phyloP scores from a whole-genome alignment of 352 stramenopile species.

The Stramenopiles sp. region DNA sequence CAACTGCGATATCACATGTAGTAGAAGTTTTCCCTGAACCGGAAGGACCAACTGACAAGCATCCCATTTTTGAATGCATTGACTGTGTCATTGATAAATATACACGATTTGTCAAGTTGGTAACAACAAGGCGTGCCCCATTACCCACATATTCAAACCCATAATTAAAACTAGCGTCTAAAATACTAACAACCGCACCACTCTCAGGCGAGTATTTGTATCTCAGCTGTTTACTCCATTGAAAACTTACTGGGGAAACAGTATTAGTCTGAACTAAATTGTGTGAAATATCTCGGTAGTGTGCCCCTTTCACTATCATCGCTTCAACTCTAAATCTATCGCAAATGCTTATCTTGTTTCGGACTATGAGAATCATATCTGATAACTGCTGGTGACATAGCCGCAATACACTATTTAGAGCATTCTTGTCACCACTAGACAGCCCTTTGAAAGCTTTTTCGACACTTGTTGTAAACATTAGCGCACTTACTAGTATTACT shows the following conservation, averaged over 20 bases:
- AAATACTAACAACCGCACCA: conserved; percentile 44
- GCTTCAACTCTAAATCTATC: conserved; percentile 69
- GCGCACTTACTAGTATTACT: conserved; percentile 46
- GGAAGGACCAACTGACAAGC: conserved; percentile 34
- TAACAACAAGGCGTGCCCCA: conserved; percentile 61
- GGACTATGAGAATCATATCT: conserved; percentile 56
- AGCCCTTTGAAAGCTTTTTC: conserved; percentile 37
- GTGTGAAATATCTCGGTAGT: conserved; percentile 68
- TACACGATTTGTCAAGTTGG: conserved; percentile 66
- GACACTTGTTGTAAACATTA: conserved; percentile 66
- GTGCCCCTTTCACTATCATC: conserved; percentile 72
- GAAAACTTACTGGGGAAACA: conserved; percentile 35
- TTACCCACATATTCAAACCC: conserved; percentile 86
- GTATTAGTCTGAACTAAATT: conserved; percentile 57
- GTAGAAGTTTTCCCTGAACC: conserved; percentile 56
- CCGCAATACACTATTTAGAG: conserved; percentile 47
- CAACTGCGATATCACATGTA: conserved; percentile 67
- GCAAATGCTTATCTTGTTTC: conserved; percentile 47
- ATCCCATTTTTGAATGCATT: conserved; percentile 72
- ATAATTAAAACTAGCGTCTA: conserved; percentile 60
- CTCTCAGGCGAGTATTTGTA: conserved; percentile 24
- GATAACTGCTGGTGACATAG: conserved; percentile 57
- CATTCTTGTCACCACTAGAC: conserved; percentile 29
- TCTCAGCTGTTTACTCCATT: conserved; percentile 77
- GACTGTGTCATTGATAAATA: conserved; percentile 76